Base-by-base conservation (phyloP, 495 filamentous ascomycete genomes). In the Daldinia grandis region DNA sequence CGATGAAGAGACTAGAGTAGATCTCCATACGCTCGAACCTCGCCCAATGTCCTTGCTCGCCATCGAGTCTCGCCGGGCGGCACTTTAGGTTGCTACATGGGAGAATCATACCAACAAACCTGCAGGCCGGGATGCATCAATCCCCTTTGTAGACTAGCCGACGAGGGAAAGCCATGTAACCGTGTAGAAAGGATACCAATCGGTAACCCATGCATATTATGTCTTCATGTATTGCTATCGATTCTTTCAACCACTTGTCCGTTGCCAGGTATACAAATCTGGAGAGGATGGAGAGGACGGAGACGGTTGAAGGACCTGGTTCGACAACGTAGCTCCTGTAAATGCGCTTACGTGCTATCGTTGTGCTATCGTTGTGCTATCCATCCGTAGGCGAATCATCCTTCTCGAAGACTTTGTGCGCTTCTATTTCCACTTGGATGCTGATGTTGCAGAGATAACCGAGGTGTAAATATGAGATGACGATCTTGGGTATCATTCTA, bases 21-120 rank as follows among this genome's bases (percentile, higher is more conserved):
- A 24, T 47, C 38, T 50, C 17, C 17, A 58, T 37, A 47, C 12
- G 30, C 70, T 62, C 58, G 61, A 62, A 65, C 31, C 4, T 65
- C 59, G 17, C 42, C 42, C 61, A 73, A 71, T 71, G 68, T 62
- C 68, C 62, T 68, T 69, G 49, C 50, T 50, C 37, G 58, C 57
- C 44, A 42, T 65, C 70, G 17, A 61, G 57, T 65, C 61, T 65
- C 65, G 65, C 70, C 65, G 53, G 19, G 65, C 61, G 70, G 65
- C 61, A 73, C 49, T 65, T 65, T 62, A 57, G 8, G 57, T 47
- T 50, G 57, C 49, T 68, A 68, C 70, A 40, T 59, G 35, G 37
- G 42, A 47, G 24, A 68, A 72, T 65, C 47, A 64, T 64, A 73
- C 70, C 65, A 65, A 53, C 50, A 51, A 51, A 35, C 49, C 65